Percentiles rank a stretch among this genome's conserved stretches.
Conservation (phyloP, 139 green algal genomes). For the Coelastrella sp. region DNA sequence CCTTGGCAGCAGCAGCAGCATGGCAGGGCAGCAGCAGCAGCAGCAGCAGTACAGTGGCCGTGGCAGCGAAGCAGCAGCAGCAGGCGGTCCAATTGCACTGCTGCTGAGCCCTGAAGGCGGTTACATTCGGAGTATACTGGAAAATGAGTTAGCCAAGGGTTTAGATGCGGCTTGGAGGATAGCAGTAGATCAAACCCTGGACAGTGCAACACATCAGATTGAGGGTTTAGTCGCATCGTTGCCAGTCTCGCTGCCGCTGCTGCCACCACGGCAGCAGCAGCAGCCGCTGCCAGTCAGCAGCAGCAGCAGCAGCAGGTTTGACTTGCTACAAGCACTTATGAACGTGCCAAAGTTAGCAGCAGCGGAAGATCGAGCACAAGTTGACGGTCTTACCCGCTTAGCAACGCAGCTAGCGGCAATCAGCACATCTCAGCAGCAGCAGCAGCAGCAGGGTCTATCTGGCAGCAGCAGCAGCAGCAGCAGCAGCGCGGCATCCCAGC, state of each 20-base stretch:
- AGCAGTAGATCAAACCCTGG: conserved; percentile 57
- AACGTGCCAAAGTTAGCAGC: background rate
- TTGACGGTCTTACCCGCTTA: conserved; percentile 9
- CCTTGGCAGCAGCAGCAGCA: background rate
- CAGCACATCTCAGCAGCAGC: background rate
- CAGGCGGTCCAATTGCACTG: conserved; percentile 73
- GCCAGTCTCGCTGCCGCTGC: conserved; percentile 16
- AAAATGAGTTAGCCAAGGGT: conserved; percentile 90
- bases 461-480: background rate
- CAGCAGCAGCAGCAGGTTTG: background rate
- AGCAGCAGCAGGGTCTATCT: background rate
- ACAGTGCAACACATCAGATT: background rate
- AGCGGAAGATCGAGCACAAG: background rate
- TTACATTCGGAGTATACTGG: conserved; percentile 81
- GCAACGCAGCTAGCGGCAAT: conserved; percentile 25
- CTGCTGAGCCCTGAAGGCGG: conserved; percentile 78
- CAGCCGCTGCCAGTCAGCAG: background rate
- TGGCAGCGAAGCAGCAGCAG: conserved; percentile 54
- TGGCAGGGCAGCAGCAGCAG: background rate
- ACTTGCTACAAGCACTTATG: conserved; percentile 7
- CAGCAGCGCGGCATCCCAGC: background rate
- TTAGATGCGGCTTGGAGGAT: conserved; percentile 80
- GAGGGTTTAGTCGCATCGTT: background rate
- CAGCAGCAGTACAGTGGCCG: conserved; percentile 26
- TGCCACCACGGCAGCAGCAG: conserved; percentile 17